phyloP scores from a whole-genome alignment of 495 filamentous ascomycete genomes.

The Neurospora sp. region DNA sequence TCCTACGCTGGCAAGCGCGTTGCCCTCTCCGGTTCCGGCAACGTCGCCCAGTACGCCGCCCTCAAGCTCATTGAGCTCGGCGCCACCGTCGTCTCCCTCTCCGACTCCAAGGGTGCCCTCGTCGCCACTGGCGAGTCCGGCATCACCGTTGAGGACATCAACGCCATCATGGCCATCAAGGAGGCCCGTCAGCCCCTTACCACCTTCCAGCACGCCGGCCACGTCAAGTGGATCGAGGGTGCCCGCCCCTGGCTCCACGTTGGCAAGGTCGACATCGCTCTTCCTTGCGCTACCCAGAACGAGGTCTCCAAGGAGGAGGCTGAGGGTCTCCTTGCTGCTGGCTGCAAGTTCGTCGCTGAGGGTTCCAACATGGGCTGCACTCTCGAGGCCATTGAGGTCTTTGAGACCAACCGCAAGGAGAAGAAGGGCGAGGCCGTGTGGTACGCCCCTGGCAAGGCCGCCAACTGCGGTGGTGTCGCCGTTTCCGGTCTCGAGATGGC shows the following conservation, averaged over 20 bases:
- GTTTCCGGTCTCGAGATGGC: constrained; percentile 99
- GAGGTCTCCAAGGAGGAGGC: constrained; percentile 90
- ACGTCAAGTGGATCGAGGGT: constrained; percentile 81
- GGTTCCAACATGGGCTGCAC: constrained; percentile 99
- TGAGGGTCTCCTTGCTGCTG: constrained; percentile 62
- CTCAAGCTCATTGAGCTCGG: constrained; percentile 96
- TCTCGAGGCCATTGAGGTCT: constrained; percentile 87
- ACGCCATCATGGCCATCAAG: constrained; percentile 73
- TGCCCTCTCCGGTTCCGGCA: constrained; percentile 93
- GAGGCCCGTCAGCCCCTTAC: constrained; percentile 75
- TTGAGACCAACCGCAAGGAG: constrained; percentile 69
- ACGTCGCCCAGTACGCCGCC: constrained; percentile 96
- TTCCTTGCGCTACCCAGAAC: constrained; percentile 94
- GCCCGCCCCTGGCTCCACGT: constrained; percentile 87
- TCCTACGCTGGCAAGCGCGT: constrained; percentile 87
- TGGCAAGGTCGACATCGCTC: constrained; percentile 78
- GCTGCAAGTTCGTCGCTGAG: constrained; percentile 83
- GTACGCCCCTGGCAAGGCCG: constrained; percentile 95
- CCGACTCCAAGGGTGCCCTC: constrained; percentile 80
- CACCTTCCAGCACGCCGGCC: constrained; percentile 41
- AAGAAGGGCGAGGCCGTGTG: constrained; percentile 68
- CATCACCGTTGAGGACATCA: constrained; percentile 71
- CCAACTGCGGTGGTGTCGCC: constrained; percentile 95
- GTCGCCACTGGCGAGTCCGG: constrained; percentile 53
- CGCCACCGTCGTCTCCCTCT: constrained; percentile 84